Evolutionary conservation across 73 alveolate species (phyloP), one percentile per base, ranked within the genome.

Genomic region (Symbiodinium natans): DNA sequence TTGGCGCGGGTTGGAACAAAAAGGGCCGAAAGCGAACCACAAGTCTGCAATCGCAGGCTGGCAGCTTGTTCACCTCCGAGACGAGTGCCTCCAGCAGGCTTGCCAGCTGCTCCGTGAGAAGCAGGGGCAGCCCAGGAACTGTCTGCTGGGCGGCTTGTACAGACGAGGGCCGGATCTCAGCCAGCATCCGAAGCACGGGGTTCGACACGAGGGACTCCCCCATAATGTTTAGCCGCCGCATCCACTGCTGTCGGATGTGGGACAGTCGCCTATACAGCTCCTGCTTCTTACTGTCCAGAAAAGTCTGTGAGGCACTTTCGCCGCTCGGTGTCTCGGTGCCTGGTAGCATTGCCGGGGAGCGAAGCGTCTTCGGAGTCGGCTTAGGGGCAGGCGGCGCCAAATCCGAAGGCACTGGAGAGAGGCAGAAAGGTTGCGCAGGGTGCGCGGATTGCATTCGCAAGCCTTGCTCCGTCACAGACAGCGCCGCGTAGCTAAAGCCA

Each of bases 201-300:
- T 90, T 90, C 46, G 97, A 90, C 38, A 90, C 46, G 82, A 90
- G 75, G 77, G 77, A 39, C 52, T 90, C 97, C 2, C 97, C 97
- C 97, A 90, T 42, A 71, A 87, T 56, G 43, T 87, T 59, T 85
- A 87, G 54, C 27, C 88, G 77, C 5, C 97, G 97, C 97, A 90
- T 90, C 87, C 88, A 73, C 40, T 68, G 87, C 77, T 90, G 97
- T 7, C 97, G 74, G 52, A 90, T 82, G 77, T 90, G 97, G 29
- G 97, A 90, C 46, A 90, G 77, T n/a, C 97, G 87, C 40, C 41
- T 41, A 82, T 90, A 90, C 17, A 90, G 87, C 97, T 38, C 80
- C 54, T 90, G 95, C 59, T 52, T 68, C 83, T 86, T n/a, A 9
- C 1, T 3, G 39, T 40, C 68, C 59, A 41, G 63, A 3, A 40